phyloP scores from a whole-genome alignment of 176 grass and related monocot genomes.

The Oryza nivara region DNA sequence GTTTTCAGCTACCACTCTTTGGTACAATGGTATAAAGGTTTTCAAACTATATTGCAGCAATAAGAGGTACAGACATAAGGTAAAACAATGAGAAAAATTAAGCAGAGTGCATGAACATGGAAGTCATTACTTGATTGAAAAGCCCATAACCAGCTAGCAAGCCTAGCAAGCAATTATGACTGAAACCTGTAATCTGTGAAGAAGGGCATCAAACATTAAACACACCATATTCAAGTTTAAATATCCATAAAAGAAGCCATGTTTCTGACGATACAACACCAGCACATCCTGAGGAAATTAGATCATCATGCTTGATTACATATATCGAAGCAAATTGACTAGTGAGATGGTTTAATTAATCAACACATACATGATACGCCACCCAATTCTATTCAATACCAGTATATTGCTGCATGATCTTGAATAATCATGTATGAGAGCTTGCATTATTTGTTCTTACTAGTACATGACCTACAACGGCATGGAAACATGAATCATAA shows the following conservation, averaged over 20 bases:
- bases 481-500: slow-evolving; percentile 27
- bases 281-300: not conserved
- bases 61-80: not conserved
- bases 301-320: not conserved
- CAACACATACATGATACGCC: not conserved
- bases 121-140: slow-evolving; percentile 9
- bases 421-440: not conserved
- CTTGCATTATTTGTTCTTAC: not conserved
- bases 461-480: not conserved
- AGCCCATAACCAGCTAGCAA: not conserved
- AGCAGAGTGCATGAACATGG: slow-evolving; percentile 3
- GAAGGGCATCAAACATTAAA: slow-evolving; percentile 15
- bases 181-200: slow-evolving; percentile 18
- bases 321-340: not conserved
- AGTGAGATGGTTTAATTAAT: not conserved
- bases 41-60: not conserved
- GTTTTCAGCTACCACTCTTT: slow-evolving; percentile 6
- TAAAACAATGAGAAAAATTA: not conserved
- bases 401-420: not conserved
- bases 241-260: slow-evolving; percentile 2
- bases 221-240: not conserved
- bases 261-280: not conserved
- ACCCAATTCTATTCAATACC: slow-evolving; percentile 3
- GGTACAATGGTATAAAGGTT: not conserved
- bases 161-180: slow-evolving; percentile 6